These are phyloP conservation scores for Colletotrichum sansevieriae DNA, from an alignment of 2,329 filamentous ascomycete genomes.

Conservation along the genomic window DNA sequence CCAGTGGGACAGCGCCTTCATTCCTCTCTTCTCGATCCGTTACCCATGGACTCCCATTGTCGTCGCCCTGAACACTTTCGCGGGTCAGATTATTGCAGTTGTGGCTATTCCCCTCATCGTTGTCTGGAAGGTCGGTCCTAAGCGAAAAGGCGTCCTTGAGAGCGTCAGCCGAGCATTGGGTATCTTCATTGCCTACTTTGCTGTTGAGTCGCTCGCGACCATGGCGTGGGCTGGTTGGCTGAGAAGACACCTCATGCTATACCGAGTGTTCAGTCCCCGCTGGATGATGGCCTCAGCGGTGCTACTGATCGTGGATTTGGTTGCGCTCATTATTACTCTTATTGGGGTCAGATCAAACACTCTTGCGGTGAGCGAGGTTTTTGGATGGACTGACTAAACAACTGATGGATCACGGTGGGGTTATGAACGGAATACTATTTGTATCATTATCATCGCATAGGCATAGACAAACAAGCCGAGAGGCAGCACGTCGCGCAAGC, in stretches of 20 bases:
- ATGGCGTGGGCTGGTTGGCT: conserved; percentile 92
- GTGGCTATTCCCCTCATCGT: conserved; percentile 83
- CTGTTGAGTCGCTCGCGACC: conserved; percentile 84
- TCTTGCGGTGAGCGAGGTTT: conserved; percentile 85
- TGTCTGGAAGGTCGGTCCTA: conserved; percentile 90
- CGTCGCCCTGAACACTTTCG: conserved; percentile 88
- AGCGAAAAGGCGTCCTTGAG: conserved; percentile 76
- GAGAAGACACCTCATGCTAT: conserved; percentile 94
- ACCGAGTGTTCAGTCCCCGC: conserved; percentile 90
- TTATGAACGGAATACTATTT: conserved; percentile 10
- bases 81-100: conserved; percentile 86
- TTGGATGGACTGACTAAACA: conserved; percentile 77
- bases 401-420: neutral
- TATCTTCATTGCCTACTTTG: conserved; percentile 85
- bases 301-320: conserved; percentile 81
- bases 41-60: conserved; percentile 93
- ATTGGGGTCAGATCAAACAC: conserved; percentile 82
- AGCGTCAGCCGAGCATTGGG: conserved; percentile 78
- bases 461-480: neutral
- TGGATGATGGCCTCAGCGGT: conserved; percentile 86
- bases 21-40: conserved; percentile 82
- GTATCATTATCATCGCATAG: conserved; percentile 13
- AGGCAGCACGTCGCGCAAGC: neutral
- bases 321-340: conserved; percentile 78
- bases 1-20: conserved; percentile 97